Evolutionary conservation across 2,329 filamentous ascomycete species (phyloP), one percentile per base, ranked within the genome.

Genomic region (Paraconiothyrium brasiliense): DNA sequence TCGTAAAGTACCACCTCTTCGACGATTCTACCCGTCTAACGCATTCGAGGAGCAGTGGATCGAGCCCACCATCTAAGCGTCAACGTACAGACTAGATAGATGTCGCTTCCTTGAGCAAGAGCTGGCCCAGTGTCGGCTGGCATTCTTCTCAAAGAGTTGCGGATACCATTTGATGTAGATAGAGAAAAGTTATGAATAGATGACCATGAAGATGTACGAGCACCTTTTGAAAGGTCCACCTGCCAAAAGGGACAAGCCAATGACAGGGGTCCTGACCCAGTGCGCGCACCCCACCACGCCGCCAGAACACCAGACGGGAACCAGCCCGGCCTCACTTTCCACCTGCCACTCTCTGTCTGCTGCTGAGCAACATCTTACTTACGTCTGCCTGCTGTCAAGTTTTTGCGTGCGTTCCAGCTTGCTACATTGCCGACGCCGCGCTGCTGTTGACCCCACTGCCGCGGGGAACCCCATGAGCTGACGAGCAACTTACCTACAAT

Each of bases 1-100:
- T 84, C 82, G 70, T 90, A 71, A 49, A 54, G 52, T 50, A 62
- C 57, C 39, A 32, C 16, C 22, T 52, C 51, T 35, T 55, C 24
- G 10, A 51, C 37, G 47, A 20, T 24, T 7, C 51, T 46, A 54
- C 32, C 32, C 43, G 20, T 55, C 55, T 50, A 51, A 50, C 46
- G 44, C 46, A 32, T 50, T 32, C 44, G 55, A 51, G 46, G 55
- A 43, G 35, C 55, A 58, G 55, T 14, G 46, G 46, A 50, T 49
- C 46, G 34, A 50, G 47, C 46, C 46, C 46, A 39, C 46, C 46
- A 20, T 24, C 47, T 8, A 49, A 58, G 46, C 55, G 55, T 24
- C 55, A 50, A 51, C 47, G 46, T 22, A 56, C 54, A 43, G 54
- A 56, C 27, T 58, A 58, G 55, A 51, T 50, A 58, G 39, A 24